These are phyloP conservation scores for Sisymbrium altissimum DNA, from an alignment of 345 rosid species.

Conservation along the genomic window DNA sequence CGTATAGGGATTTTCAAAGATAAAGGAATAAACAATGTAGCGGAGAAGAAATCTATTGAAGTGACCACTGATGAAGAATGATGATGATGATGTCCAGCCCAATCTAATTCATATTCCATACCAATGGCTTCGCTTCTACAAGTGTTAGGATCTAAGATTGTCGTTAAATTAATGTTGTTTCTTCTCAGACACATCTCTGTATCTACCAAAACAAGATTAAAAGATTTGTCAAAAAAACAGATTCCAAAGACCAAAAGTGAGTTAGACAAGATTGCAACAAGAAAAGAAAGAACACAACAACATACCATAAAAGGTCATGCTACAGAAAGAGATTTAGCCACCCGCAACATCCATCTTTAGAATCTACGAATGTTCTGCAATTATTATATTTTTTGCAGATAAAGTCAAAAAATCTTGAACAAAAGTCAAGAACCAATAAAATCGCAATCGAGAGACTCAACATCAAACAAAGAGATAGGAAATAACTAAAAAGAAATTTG, in stretches of 20 bases:
- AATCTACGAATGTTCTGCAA: conserved; percentile 30
- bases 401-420: conserved; percentile 30
- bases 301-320: conserved; percentile 55
- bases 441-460: conserved; percentile 10
- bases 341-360: conserved; percentile 66
- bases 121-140: conserved; percentile 42
- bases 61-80: conserved; percentile 53
- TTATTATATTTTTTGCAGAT: neutral
- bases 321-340: conserved; percentile 49
- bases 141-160: conserved; percentile 24
- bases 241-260: neutral
- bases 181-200: conserved; percentile 55
- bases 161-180: conserved; percentile 31
- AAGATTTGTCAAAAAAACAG: neutral
- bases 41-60: conserved; percentile 55
- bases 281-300: neutral
- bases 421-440: conserved; percentile 25
- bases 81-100: conserved; percentile 48
- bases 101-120: conserved; percentile 78
- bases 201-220: conserved; percentile 30
- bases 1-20: conserved; percentile 80
- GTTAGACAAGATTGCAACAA: neutral
- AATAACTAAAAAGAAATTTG: neutral
- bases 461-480: conserved; percentile 17
- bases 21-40: conserved; percentile 72